Percentiles rank a stretch among this genome's conserved stretches.
These are phyloP conservation scores for Aurantiochytrium sp. DNA, from an alignment of 108 stramenopile species.

Conservation along the genomic window DNA sequence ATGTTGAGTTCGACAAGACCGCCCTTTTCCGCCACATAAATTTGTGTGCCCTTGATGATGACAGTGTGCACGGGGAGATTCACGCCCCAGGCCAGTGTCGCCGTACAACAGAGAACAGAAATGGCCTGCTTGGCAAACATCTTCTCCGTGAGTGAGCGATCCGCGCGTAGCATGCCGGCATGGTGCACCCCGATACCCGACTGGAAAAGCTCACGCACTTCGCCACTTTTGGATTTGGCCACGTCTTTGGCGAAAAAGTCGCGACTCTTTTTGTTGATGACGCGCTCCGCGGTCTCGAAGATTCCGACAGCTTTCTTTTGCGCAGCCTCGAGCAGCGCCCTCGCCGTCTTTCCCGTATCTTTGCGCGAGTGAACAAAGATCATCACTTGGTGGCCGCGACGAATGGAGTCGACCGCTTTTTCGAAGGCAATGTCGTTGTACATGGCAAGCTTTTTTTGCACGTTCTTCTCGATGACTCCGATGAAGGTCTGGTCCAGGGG, in stretches of 20 bases:
- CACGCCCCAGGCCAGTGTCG: slow-evolving; percentile 94
- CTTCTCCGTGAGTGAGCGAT: slow-evolving; percentile 84
- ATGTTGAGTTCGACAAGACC: slow-evolving; percentile 82
- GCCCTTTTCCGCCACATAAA: slow-evolving; percentile 97
- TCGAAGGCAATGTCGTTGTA: slow-evolving; percentile 90
- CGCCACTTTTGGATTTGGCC: slow-evolving; percentile 76
- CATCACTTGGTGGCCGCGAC: slow-evolving; percentile 94
- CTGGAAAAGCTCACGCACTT: slow-evolving; percentile 72
- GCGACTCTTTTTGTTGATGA: background rate
- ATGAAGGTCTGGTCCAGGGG: slow-evolving; percentile 92
- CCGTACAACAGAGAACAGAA: slow-evolving; percentile 90
- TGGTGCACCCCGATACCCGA: slow-evolving; percentile 94
- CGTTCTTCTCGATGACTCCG: slow-evolving; percentile 76
- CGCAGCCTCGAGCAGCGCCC: slow-evolving; percentile 67
- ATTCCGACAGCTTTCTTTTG: slow-evolving; percentile 39
- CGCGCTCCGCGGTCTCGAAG: background rate
- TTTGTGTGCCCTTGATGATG: slow-evolving; percentile 94
- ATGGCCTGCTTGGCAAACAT: slow-evolving; percentile 92
- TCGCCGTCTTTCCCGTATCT: slow-evolving; percentile 82
- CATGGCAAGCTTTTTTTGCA: slow-evolving; percentile 58
- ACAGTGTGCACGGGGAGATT: slow-evolving; percentile 91
- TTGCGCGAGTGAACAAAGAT: slow-evolving; percentile 97
- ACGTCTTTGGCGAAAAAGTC: slow-evolving; percentile 28
- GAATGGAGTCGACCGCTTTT: slow-evolving; percentile 69
- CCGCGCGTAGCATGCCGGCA: slow-evolving; percentile 94